phyloP scores from a whole-genome alignment of 805 yeast genomes.

The Nematodospora valgi region DNA sequence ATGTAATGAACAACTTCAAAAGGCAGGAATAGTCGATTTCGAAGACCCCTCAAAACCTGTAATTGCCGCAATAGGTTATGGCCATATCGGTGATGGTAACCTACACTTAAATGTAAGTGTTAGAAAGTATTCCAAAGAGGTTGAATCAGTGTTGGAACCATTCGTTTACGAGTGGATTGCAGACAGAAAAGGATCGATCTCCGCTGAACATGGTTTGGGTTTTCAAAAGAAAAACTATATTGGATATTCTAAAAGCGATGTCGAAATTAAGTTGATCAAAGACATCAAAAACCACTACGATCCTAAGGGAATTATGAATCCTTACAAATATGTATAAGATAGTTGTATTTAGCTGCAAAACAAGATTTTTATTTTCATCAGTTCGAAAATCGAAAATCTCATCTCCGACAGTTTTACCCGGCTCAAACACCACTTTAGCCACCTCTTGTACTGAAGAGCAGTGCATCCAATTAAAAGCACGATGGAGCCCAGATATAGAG shows the following conservation, averaged over 20 bases:
- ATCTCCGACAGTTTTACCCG: no score
- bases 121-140: slow-evolving; percentile 71
- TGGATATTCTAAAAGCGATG: slow-evolving; percentile 74
- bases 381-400: no score
- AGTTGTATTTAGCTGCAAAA: neutral
- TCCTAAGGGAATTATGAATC: slow-evolving; percentile 90
- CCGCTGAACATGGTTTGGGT: slow-evolving; percentile 98
- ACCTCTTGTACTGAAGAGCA: no score
- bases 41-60: slow-evolving; percentile 71
- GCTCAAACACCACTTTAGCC: no score
- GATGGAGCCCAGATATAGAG: no score
- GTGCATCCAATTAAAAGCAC: no score
- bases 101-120: slow-evolving; percentile 91
- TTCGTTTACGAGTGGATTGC: slow-evolving; percentile 90
- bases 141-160: slow-evolving; percentile 85
- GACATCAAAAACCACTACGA: slow-evolving; percentile 78
- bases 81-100: slow-evolving; percentile 98
- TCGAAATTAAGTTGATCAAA: slow-evolving; percentile 72
- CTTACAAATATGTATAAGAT: slow-evolving; percentile 77
- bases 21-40: slow-evolving; percentile 54
- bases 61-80: slow-evolving; percentile 88
- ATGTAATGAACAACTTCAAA: slow-evolving; percentile 56
- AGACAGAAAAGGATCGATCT: slow-evolving; percentile 74
- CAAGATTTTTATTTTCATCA: neutral
- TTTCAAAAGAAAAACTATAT: slow-evolving; percentile 92